These are phyloP conservation scores for Tanozyma kutaoensis DNA, from an alignment of 805 yeast species.

Conservation along the genomic window DNA sequence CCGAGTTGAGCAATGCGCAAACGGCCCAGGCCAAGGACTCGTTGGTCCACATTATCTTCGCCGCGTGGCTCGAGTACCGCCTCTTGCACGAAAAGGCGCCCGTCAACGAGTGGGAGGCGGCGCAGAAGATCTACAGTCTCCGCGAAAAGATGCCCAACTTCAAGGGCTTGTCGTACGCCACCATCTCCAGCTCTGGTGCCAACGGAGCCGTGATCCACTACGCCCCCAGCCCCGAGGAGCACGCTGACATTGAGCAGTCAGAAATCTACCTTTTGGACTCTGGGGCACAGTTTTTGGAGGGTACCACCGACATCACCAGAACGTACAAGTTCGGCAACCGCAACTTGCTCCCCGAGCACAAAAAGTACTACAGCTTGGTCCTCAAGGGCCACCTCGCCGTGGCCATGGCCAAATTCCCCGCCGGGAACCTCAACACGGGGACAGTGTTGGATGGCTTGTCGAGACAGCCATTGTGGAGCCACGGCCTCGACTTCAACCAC, in stretches of 20 bases:
- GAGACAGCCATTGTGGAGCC: slow-evolving; percentile 42
- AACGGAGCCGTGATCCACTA: slow-evolving; percentile 74
- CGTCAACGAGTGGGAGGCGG: slow-evolving; percentile 49
- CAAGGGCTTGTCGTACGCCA: slow-evolving; percentile 57
- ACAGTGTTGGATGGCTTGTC: slow-evolving; percentile 42
- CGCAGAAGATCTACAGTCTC: slow-evolving; percentile 28
- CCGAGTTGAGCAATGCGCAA: slow-evolving; percentile 38
- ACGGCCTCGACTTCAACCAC: slow-evolving; percentile 47
- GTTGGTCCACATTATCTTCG: slow-evolving; percentile 37
- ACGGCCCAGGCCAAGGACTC: slow-evolving; percentile 47
- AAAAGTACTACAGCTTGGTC: slow-evolving; percentile 39
- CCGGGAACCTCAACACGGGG: slow-evolving; percentile 32
- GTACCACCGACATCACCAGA: slow-evolving; percentile 54
- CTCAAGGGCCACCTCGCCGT: slow-evolving; percentile 44
- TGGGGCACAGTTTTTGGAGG: slow-evolving; percentile 49
- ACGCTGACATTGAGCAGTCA: slow-evolving; percentile 36
- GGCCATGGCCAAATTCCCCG: slow-evolving; percentile 37
- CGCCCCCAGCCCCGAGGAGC: slow-evolving; percentile 34
- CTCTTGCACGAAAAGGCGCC: slow-evolving; percentile 24
- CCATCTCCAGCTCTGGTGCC: slow-evolving; percentile 64
- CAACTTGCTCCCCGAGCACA: slow-evolving; percentile 28
- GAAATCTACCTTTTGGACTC: slow-evolving; percentile 44
- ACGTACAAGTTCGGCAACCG: slow-evolving; percentile 43
- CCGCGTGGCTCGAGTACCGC: slow-evolving; percentile 47
- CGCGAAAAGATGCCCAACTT: slow-evolving; percentile 31